Base-by-base conservation (phyloP, 495 filamentous ascomycete species). In the Talaromyces liani region DNA sequence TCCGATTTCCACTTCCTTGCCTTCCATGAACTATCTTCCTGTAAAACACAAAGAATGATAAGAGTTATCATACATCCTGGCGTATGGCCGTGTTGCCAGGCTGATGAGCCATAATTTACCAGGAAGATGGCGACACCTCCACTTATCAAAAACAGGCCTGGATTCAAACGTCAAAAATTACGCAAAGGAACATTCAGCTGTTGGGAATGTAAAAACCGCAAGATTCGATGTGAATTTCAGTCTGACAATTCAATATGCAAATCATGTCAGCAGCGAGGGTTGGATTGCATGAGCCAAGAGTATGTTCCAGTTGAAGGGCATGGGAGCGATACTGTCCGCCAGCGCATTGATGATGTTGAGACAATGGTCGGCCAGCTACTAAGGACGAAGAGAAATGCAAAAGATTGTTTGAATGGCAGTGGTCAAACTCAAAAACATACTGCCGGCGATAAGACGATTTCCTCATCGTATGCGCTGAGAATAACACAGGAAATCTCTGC, bases 141-240 rank as follows among this genome's bases (percentile, higher is more conserved):
- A 29, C 14, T 7, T 29, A 16, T 9, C 51, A 27, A 20, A 12
- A 41, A 27, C 20, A 47, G 6, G 6, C 20, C 58, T 20, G 47
- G 8, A 14, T 58, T 63, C 54, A 68, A 68, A 65, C 63, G 65
- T 18, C 71, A 72, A 16, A 75, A 72, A 59, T 4, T 75, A 2
- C 72, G 74, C 14, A 74, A 76, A 58, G 75, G 75, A 56, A 76
- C 75, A 7, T 66, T 65, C 25, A 75, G 73, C 51, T 78, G 74
- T 66, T 76, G 74, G 73, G 73, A 74, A 51, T 78, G 75, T 65
- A 77, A 73, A 47, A 67, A 69, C 24, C 73, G 75, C 53, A 78
- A 78, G 61, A 73, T 66, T n/a, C 66, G 67, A 7, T 75, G 71
- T 57, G 67, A 68, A 27, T 73, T 78, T 56, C 66, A 62, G 36